Conservation (phyloP, 108 stramenopile genomes). For the Fragilariopsis cylindrus region DNA sequence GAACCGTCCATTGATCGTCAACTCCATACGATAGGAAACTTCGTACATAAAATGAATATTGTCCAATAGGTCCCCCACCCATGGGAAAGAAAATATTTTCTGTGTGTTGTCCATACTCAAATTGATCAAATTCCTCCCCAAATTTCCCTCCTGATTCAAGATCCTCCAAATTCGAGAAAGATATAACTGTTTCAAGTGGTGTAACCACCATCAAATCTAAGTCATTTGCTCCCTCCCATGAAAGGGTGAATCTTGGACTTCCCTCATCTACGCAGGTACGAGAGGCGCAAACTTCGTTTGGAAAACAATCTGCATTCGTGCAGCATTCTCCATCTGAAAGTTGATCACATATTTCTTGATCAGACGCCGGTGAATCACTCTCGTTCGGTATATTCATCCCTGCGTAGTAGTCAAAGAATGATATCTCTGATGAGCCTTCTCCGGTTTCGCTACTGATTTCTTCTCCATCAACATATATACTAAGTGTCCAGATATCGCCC, state of each 20-base stretch:
- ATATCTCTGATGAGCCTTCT: constrained; percentile 10
- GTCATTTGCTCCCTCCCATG: constrained; percentile 33
- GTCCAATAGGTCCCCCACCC: constrained; percentile 10
- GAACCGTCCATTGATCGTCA: constrained; percentile 30
- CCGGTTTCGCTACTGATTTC: not conserved
- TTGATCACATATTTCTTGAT: constrained; percentile 5
- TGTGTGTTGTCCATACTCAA: constrained; percentile 30
- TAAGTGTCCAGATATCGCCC: constrained; percentile 13
- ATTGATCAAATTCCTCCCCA: constrained; percentile 46
- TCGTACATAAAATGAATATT: constrained; percentile 27
- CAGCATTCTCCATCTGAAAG: constrained; percentile 24
- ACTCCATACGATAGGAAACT: constrained; percentile 20
- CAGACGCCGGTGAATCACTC: not conserved
- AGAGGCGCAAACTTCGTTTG: constrained; percentile 23
- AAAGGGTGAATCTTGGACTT: constrained; percentile 31
- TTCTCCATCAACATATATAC: not conserved
- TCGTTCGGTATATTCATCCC: not conserved
- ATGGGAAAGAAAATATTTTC: constrained; percentile 35
- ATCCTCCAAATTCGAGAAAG: constrained; percentile 31
- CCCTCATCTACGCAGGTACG: constrained; percentile 32
- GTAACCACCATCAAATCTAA: constrained; percentile 29
- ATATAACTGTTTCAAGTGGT: constrained; percentile 24
- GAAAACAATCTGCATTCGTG: constrained; percentile 22
- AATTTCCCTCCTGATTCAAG: constrained; percentile 50
- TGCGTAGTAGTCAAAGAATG: constrained; percentile 5